Evolutionary conservation across 2,329 filamentous ascomycete species (phyloP).

Genomic region (Claviceps sp.): DNA sequence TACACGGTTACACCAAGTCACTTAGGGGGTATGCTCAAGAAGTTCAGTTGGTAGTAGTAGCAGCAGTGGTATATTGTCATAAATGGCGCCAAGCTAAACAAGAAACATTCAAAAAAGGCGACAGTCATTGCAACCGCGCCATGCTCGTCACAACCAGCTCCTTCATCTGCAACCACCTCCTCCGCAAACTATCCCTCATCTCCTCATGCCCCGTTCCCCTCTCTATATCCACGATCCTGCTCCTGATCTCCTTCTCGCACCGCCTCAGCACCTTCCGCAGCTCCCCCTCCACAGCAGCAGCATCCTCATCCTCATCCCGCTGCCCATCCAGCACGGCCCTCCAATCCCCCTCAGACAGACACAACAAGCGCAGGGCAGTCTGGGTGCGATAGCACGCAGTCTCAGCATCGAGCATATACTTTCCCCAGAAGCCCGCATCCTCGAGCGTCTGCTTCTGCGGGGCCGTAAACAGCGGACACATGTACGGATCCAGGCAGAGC

Average conservation of each 20-base stretch:
- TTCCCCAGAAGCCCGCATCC: constrained; percentile 33
- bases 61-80: too few relatives aligned
- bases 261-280: constrained; percentile 25
- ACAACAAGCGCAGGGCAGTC: constrained; percentile 32
- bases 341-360: constrained; percentile 27
- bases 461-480: constrained; percentile 25
- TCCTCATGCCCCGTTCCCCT: constrained; percentile 17
- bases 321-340: constrained; percentile 29
- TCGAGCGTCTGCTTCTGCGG: constrained; percentile 26
- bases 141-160: constrained; percentile 11
- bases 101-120: too few relatives aligned
- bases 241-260: constrained; percentile 21
- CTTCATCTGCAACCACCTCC: constrained; percentile 15
- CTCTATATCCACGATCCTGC: constrained; percentile 18
- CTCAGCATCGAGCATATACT: constrained; percentile 36
- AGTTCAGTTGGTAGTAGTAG: too few relatives aligned
- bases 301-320: constrained; percentile 32
- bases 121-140: constrained; percentile 6
- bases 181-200: constrained; percentile 8
- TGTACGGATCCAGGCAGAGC: constrained; percentile 31
- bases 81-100: too few relatives aligned
- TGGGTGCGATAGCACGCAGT: constrained; percentile 42
- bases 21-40: too few relatives aligned
- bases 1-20: too few relatives aligned
- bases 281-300: constrained; percentile 21